Evolutionary conservation across 2,329 filamentous ascomycete genomes (phyloP).

Genomic region (Dactylellina drechsleri): DNA sequence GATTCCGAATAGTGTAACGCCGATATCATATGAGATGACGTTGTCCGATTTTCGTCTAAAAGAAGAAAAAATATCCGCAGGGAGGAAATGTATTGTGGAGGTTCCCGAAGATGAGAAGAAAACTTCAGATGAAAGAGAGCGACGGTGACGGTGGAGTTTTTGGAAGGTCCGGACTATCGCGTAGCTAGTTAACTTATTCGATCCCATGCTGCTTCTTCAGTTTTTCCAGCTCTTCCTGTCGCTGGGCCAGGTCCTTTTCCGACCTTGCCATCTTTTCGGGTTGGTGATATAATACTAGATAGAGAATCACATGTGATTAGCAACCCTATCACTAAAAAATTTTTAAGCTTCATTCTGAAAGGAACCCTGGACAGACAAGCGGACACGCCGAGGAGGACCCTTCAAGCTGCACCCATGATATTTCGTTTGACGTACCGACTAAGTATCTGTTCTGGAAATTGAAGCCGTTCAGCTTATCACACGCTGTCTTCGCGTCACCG

Average conservation of each 20-base stretch:
- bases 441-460: slow-evolving; percentile 99
- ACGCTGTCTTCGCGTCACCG: slow-evolving; percentile 97
- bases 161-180: slow-evolving; percentile 9
- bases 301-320: slow-evolving; percentile 17
- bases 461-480: slow-evolving; percentile 99
- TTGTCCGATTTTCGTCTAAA: slow-evolving; percentile 12
- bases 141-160: slow-evolving; percentile 1
- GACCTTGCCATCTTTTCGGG: slow-evolving; percentile 83
- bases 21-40: slow-evolving; percentile 36
- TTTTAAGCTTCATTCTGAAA: not conserved
- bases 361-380: not conserved
- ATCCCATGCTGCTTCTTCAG: slow-evolving; percentile 98
- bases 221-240: slow-evolving; percentile 96
- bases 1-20: slow-evolving; percentile 8
- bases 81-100: not conserved
- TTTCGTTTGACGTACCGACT: slow-evolving; percentile 76
- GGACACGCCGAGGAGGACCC: not conserved
- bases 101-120: not conserved
- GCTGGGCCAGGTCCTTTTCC: slow-evolving; percentile 91
- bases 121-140: no score
- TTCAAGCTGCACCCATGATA: slow-evolving; percentile 36
- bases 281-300: slow-evolving; percentile 76
- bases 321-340: not conserved
- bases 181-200: slow-evolving; percentile 74
- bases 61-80: not conserved